phyloP scores from a whole-genome alignment of 2,329 filamentous ascomycete genomes.

The Cordyceps fumosorosea region DNA sequence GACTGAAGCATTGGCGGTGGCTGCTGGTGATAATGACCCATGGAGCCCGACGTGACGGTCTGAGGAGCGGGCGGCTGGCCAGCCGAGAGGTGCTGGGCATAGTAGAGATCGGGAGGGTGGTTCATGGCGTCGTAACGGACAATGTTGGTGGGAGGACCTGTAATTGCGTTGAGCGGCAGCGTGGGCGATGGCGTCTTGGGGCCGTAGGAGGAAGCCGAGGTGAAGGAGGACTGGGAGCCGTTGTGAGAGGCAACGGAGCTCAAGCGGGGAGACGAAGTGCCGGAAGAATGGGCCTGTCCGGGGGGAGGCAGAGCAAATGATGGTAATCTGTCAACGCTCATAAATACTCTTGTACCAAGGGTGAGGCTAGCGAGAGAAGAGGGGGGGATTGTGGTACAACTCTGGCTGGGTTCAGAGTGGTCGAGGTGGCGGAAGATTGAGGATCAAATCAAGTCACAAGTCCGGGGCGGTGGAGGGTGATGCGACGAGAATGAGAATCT shows the following conservation, averaged over 20 bases:
- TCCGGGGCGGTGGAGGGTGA: neutral
- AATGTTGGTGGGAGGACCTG: conserved; percentile 25
- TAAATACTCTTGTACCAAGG: conserved; percentile 36
- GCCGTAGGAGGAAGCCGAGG: conserved; percentile 52
- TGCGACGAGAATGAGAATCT: neutral
- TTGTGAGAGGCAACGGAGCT: conserved; percentile 62
- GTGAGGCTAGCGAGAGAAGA: neutral
- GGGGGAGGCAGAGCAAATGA: conserved; percentile 63
- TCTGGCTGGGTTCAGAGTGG: conserved; percentile 9
- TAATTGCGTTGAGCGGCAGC: conserved; percentile 43
- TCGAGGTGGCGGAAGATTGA: neutral
- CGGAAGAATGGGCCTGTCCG: conserved; percentile 64
- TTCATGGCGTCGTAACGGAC: conserved; percentile 61
- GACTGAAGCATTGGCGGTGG: conserved; percentile 72
- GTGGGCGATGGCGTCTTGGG: conserved; percentile 75
- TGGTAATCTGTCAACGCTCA: conserved; percentile 62
- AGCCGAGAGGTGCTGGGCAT: conserved; percentile 71
- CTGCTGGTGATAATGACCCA: conserved; percentile 73
- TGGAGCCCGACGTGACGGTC: conserved; percentile 64
- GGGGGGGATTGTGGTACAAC: neutral
- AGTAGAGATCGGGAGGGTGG: conserved; percentile 79
- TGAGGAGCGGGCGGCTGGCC: conserved; percentile 69
- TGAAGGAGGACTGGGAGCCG: conserved; percentile 48
- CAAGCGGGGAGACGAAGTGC: conserved; percentile 68
- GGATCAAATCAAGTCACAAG: neutral